Conservation (phyloP, 768 basidiomycete genomes). For the Termitomyces sp. region DNA sequence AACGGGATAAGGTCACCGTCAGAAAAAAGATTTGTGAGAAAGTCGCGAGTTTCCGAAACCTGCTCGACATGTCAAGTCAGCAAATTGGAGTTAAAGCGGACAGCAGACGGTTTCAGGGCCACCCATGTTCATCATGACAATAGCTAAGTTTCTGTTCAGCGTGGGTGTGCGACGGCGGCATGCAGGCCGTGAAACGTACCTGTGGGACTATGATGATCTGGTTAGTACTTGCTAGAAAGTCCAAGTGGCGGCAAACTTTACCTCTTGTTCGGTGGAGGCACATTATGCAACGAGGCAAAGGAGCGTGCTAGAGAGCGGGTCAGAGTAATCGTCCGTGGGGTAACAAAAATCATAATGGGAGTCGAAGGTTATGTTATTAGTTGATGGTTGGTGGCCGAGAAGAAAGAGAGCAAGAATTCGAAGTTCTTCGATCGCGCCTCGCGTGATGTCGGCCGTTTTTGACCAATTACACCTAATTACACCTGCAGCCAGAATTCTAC, state of each 20-base stretch:
- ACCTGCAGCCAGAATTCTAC: too few relatives aligned
- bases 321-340: slow-evolving; percentile 10
- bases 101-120: slow-evolving; percentile 83
- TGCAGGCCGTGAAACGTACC: slow-evolving; percentile 31
- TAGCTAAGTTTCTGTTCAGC: slow-evolving; percentile 39
- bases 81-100: not conserved
- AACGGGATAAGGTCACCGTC: slow-evolving; percentile 94
- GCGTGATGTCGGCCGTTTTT: not conserved
- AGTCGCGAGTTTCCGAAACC: slow-evolving; percentile 91
- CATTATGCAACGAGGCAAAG: slow-evolving; percentile 41
- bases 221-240: slow-evolving; percentile 14
- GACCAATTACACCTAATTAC: not conserved
- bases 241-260: slow-evolving; percentile 18
- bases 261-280: slow-evolving; percentile 41
- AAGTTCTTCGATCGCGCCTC: not conserved
- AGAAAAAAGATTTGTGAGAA: slow-evolving; percentile 87
- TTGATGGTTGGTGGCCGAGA: not conserved
- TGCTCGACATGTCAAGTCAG: slow-evolving; percentile 27
- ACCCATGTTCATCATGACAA: slow-evolving; percentile 99
- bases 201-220: slow-evolving; percentile 47
- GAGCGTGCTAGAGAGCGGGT: slow-evolving; percentile 32
- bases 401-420: not conserved
- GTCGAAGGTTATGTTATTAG: not conserved
- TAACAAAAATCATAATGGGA: slow-evolving; percentile 12
- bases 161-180: slow-evolving; percentile 5